Evolutionary conservation across 192 early-diverging fungal species (phyloP).

Genomic region (Coemansia sp.): DNA sequence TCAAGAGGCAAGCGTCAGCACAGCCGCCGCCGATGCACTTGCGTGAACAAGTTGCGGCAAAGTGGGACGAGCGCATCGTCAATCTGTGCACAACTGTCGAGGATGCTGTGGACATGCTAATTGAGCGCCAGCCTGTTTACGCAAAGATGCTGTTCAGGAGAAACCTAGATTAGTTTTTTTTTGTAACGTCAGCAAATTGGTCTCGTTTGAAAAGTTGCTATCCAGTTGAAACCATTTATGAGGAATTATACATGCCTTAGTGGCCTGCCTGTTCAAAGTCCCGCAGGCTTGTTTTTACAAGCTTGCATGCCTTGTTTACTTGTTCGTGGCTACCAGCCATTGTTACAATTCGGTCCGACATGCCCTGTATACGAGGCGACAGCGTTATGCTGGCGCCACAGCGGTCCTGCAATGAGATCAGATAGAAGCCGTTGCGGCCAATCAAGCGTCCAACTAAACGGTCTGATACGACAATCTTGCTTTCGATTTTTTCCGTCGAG

Average conservation of each 20-base stretch:
- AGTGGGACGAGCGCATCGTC: slow-evolving; percentile 46
- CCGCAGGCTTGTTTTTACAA: slow-evolving; percentile 27
- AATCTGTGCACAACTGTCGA: slow-evolving; percentile 49
- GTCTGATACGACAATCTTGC: slow-evolving; percentile 44
- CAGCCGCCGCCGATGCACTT: slow-evolving; percentile 48
- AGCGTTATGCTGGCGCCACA: slow-evolving; percentile 41
- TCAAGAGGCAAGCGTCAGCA: slow-evolving; percentile 26
- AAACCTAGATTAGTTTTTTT: slow-evolving; percentile 7
- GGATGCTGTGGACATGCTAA: slow-evolving; percentile 47
- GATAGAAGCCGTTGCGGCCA: slow-evolving; percentile 37
- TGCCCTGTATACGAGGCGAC: slow-evolving; percentile 32
- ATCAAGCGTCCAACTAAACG: slow-evolving; percentile 42
- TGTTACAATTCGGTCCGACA: slow-evolving; percentile 41
- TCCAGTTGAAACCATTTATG: no score
- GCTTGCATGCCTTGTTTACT: slow-evolving; percentile 27
- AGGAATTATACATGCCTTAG: not conserved
- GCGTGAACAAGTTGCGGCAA: slow-evolving; percentile 38
- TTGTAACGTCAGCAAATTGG: not conserved
- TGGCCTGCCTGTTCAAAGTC: slow-evolving; percentile 17
- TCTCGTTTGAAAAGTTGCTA: not conserved
- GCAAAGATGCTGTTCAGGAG: slow-evolving; percentile 29
- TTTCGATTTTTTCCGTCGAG: not conserved
- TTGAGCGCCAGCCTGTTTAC: slow-evolving; percentile 47
- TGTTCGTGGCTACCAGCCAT: slow-evolving; percentile 19
- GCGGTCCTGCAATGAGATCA: slow-evolving; percentile 18